phyloP scores from a whole-genome alignment of 1,284 basidiomycete species.

The Taiwanofungus camphoratus region DNA sequence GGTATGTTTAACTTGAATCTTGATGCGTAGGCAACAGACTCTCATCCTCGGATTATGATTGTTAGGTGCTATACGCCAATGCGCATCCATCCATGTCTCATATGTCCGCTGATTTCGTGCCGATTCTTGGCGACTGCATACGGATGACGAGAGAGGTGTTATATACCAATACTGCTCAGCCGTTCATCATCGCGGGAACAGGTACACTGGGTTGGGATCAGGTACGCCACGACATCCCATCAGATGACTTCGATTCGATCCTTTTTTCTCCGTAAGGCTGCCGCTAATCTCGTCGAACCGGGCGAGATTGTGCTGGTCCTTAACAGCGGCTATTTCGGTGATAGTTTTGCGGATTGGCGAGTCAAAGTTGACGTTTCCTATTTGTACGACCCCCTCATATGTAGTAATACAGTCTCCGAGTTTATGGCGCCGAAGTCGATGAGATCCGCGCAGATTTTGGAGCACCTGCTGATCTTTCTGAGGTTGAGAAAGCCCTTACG shows the following conservation, averaged over 20 bases:
- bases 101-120: conserved; percentile 86
- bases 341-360: conserved; percentile 79
- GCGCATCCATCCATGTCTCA: conserved; percentile 88
- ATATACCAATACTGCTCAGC: conserved; percentile 73
- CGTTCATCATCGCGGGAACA: conserved; percentile 87
- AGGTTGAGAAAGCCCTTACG: conserved; percentile 72
- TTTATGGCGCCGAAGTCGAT: conserved; percentile 90
- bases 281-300: conserved; percentile 77
- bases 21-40: too few relatives aligned
- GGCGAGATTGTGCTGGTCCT: conserved; percentile 81
- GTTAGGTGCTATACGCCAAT: conserved; percentile 69
- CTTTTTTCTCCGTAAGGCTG: conserved; percentile 43
- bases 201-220: conserved; percentile 96
- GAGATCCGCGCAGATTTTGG: conserved; percentile 84
- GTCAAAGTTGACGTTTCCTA: conserved; percentile 17
- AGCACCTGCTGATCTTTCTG: conserved; percentile 56
- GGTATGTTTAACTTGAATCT: conserved; percentile 32
- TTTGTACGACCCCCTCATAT: background rate
- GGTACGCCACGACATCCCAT: conserved; percentile 31
- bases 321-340: conserved; percentile 87
- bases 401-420: conserved; percentile 53
- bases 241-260: background rate
- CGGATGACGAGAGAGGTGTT: conserved; percentile 80
- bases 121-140: conserved; percentile 87
- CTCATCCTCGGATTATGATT: too few relatives aligned